These are phyloP conservation scores for Simmondsia chinensis DNA, from an alignment of 148 eudicot genomes.

Conservation along the genomic window DNA sequence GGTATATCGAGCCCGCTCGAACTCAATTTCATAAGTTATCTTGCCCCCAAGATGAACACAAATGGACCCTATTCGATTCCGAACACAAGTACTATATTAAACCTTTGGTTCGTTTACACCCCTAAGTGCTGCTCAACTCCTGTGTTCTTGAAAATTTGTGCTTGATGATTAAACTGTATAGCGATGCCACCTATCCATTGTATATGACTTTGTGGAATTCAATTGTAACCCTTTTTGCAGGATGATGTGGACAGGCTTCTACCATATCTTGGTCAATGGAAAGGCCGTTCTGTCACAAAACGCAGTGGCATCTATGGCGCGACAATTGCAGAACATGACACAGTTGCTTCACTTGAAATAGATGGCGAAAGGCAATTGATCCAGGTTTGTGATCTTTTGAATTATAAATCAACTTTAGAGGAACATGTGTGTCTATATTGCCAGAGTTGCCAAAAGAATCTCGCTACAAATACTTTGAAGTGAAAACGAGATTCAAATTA, in stretches of 20 bases:
- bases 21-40: too few relatives aligned
- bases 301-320: constrained; percentile 97
- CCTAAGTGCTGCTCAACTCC: too few relatives aligned
- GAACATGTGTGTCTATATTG: too few relatives aligned
- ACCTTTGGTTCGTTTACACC: too few relatives aligned
- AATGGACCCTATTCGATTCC: too few relatives aligned
- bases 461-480: background rate
- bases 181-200: background rate
- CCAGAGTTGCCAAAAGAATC: too few relatives aligned
- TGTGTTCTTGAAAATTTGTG: too few relatives aligned
- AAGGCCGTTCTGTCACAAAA: constrained; percentile 71
- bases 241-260: constrained; percentile 33
- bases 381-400: constrained; percentile 43
- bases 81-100: too few relatives aligned
- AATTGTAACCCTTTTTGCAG: constrained; percentile 24
- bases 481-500: background rate
- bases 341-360: constrained; percentile 50
- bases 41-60: too few relatives aligned
- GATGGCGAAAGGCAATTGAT: constrained; percentile 53
- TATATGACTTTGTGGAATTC: background rate
- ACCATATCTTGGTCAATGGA: constrained; percentile 86
- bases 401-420: background rate
- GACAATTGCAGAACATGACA: constrained; percentile 71
- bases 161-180: too few relatives aligned
- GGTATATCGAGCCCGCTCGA: too few relatives aligned